Base-by-base conservation (phyloP, 106 monocot genomes). In the Hemerocallis citrina region DNA sequence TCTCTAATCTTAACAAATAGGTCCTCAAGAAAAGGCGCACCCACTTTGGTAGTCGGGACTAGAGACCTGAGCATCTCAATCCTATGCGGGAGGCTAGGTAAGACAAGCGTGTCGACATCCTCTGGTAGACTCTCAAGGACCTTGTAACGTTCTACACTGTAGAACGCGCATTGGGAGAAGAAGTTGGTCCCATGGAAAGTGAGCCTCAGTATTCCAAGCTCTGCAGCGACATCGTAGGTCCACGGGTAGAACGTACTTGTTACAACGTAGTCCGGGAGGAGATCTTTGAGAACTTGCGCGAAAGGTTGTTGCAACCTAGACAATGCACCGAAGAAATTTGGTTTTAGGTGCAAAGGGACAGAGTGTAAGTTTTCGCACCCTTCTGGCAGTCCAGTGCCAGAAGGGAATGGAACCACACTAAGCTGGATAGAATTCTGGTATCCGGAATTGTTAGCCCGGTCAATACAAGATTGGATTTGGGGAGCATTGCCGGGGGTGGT, bases 211-310 rank as follows among this genome's bases (percentile, higher is more conserved):
- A 84, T 40, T 14, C 55, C 47, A 2, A 47, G 56, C 29, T 42
- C 62, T 0, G 20, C 9, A 7, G 70, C 66, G n/a, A 44, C 46
- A 19, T 62, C 65, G 39, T 43, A 24, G 11, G 79, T 61, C 75
- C 79, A 85, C 17, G 68, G 58, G 40, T 61, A 43, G 51, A 62
- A 69, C n/a, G 58, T 2, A 36, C 73, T 79, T 39, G 84, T 49
- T 28, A 85, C 72, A 23, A 84, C n/a, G 68, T 34, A 54, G 57
- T 79, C 65, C 3, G 84, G 79, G n/a, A 15, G 61, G 61, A 68
- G 75, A 0, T 61, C 40, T 9, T 6, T 1, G 23, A 76, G 16
- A 21, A 57, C 20, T 4, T 29, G 8, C 0, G 25, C 45, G 68
- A 74, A 65, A 7, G 70, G 65, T 7, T 27, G 52, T 36, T 42